Conservation (phyloP, 768 basidiomycete genomes). For the Russula emetica region DNA sequence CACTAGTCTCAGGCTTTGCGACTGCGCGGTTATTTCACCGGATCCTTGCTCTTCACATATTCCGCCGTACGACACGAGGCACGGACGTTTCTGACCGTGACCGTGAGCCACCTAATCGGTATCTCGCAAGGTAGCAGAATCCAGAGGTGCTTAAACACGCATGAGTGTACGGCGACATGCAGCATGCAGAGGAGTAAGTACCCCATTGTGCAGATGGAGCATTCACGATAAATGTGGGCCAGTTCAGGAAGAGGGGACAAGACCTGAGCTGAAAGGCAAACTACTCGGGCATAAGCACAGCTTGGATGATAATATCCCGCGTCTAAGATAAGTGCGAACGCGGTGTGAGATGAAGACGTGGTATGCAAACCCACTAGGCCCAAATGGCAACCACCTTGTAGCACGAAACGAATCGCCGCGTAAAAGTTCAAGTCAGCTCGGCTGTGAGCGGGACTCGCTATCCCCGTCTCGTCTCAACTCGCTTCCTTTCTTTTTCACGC, state of each 20-base stretch:
- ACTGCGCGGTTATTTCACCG: background rate
- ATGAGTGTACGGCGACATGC: background rate
- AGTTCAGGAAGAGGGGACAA: background rate
- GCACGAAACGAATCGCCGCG: background rate
- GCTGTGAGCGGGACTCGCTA: background rate
- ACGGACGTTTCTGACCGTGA: background rate
- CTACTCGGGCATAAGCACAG: no score
- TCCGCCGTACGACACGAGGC: background rate
- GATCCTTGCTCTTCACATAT: background rate
- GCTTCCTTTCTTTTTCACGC: no score
- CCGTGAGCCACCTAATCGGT: background rate
- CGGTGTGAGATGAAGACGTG: no score
- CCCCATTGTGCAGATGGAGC: background rate
- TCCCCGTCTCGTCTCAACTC: no score
- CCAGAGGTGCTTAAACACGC: background rate
- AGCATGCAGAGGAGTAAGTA: background rate
- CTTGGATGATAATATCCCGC: no score
- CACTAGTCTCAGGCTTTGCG: background rate
- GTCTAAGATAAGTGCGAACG: no score
- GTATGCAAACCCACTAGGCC: no score
- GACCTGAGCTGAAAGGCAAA: no score
- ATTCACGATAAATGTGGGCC: background rate
- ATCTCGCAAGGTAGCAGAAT: background rate
- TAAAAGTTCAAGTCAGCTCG: background rate
- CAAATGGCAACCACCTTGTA: no score